Percentiles rank a stretch among this genome's conserved stretches.
phyloP scores from a whole-genome alignment of 2,329 filamentous ascomycete species.

The Coleophoma cylindrospora region DNA sequence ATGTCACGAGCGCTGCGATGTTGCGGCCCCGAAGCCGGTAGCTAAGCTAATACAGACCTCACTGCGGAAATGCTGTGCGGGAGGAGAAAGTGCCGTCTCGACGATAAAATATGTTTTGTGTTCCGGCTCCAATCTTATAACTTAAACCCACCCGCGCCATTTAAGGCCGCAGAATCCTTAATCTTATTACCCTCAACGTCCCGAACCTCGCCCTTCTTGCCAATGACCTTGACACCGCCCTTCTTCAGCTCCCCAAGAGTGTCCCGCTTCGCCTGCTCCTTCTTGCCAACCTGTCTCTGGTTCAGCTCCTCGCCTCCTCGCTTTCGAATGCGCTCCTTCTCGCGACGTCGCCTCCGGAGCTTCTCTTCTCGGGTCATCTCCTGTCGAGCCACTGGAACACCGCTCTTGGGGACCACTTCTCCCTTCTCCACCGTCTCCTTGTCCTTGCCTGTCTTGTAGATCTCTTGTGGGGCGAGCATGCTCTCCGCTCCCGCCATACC shows the following conservation, averaged over 20 bases:
- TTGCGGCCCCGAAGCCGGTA: too few species aligned
- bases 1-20: too few species aligned
- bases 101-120: too few species aligned
- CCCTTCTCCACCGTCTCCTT: conserved; percentile 49
- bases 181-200: conserved; percentile 80
- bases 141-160: conserved; percentile 55
- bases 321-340: conserved; percentile 82
- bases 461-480: conserved; percentile 87
- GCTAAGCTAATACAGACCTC: too few species aligned
- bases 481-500: conserved; percentile 64
- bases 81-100: too few species aligned
- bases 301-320: conserved; percentile 44
- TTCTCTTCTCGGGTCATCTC: conserved; percentile 90
- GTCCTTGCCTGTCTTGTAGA: conserved; percentile 77
- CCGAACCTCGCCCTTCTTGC: conserved; percentile 79
- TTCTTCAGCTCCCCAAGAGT: conserved; percentile 59
- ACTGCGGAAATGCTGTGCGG: too few species aligned
- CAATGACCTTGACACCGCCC: conserved; percentile 88
- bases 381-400: conserved; percentile 71
- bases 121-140: conserved; percentile 33
- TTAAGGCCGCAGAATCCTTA: conserved; percentile 42
- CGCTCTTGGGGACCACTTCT: conserved; percentile 74
- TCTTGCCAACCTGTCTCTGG: conserved; percentile 50
- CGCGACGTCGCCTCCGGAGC: conserved; percentile 65
- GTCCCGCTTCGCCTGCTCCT: conserved; percentile 48